Conservation (phyloP, 129 eudicot species). For the Pulicaria dysenterica region DNA sequence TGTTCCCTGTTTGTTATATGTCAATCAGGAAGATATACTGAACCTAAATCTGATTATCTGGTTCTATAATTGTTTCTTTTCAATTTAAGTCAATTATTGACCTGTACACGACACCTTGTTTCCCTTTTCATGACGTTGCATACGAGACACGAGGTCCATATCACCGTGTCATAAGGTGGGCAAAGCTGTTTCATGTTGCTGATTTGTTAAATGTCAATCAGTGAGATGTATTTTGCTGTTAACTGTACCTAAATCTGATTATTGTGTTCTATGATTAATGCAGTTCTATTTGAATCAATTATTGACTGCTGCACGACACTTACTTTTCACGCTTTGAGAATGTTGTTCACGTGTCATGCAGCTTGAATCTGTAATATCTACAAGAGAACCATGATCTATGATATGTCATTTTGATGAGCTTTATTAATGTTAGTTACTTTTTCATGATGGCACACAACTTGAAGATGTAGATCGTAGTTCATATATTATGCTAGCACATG, state of each 20-base stretch:
- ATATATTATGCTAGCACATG: neutral
- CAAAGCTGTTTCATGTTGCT: slow-evolving; percentile 13
- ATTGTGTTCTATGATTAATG: neutral
- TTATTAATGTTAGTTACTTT: slow-evolving; percentile 10
- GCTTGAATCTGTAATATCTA: slow-evolving; percentile 10
- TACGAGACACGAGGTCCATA: neutral
- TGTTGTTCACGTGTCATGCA: slow-evolving; percentile 4
- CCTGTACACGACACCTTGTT: neutral
- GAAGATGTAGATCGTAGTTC: neutral
- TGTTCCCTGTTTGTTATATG: slow-evolving; percentile 26
- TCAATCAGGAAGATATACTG: slow-evolving; percentile 16
- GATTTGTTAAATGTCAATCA: slow-evolving; percentile 24
- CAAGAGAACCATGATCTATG: neutral
- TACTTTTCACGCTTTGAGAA: slow-evolving; percentile 4
- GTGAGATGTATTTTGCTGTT: slow-evolving; percentile 23
- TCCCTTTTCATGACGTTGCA: neutral
- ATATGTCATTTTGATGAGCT: neutral
- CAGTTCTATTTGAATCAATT: neutral
- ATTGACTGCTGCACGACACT: neutral
- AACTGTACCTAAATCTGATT: slow-evolving; percentile 6
- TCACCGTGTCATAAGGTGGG: slow-evolving; percentile 13
- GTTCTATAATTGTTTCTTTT: neutral
- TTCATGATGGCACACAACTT: slow-evolving; percentile 5
- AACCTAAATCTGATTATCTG: slow-evolving; percentile 8
- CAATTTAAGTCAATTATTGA: neutral